Conservation (phyloP, 2,329 filamentous ascomycete species). For the Exophiala xenobiotica region DNA sequence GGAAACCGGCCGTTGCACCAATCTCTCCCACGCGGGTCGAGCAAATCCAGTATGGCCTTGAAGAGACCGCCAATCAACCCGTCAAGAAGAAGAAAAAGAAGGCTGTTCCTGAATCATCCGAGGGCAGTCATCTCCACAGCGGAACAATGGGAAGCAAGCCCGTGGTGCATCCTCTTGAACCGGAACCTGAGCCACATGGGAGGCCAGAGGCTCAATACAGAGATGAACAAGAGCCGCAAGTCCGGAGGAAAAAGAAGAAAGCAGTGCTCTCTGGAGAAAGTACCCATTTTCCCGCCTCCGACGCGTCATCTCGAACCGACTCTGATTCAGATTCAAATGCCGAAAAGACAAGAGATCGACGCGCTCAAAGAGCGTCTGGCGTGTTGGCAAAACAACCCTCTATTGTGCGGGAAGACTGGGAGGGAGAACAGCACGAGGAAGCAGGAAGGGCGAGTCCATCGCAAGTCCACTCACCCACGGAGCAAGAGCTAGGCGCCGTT, state of each 20-base stretch:
- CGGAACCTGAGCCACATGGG: constrained; percentile 26
- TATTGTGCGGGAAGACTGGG: constrained; percentile 43
- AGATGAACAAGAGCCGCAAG: constrained; percentile 17
- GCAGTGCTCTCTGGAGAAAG: constrained; percentile 9
- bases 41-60: constrained; percentile 31
- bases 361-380: constrained; percentile 31
- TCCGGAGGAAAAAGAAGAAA: constrained; percentile 31
- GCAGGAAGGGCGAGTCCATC: constrained; percentile 24
- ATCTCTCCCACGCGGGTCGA: constrained; percentile 31
- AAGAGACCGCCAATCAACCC: constrained; percentile 33
- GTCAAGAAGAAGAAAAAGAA: constrained; percentile 34
- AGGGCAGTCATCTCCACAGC: constrained; percentile 33
- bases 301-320: constrained; percentile 21
- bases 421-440: constrained; percentile 39
- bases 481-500: constrained; percentile 3
- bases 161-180: constrained; percentile 35
- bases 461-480: constrained; percentile 5
- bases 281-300: constrained; percentile 17
- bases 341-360: constrained; percentile 27
- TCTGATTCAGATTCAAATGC: constrained; percentile 35
- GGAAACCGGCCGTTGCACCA: constrained; percentile 15
- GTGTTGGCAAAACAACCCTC: constrained; percentile 39
- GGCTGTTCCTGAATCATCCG: constrained; percentile 30
- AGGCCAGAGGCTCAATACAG: not conserved
- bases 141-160: constrained; percentile 32